These are phyloP conservation scores for Fusarium sp. DNA, from an alignment of 2,329 filamentous ascomycete species.

Conservation along the genomic window DNA sequence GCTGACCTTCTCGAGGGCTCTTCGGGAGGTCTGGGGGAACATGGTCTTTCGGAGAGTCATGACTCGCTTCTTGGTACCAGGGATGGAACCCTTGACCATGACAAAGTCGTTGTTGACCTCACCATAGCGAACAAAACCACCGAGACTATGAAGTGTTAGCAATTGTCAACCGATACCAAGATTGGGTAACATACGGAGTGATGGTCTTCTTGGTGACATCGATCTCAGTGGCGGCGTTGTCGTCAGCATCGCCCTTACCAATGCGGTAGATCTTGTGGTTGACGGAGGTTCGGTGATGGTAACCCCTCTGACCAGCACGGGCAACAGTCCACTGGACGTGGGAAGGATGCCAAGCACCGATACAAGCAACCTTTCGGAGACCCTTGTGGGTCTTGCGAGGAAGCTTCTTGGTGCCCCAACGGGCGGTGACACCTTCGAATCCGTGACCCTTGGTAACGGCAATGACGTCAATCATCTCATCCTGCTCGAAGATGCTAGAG, in stretches of 20 bases:
- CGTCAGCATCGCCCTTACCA: constrained; percentile 89
- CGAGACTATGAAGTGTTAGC: constrained; percentile 72
- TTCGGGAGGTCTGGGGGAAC: constrained; percentile 95
- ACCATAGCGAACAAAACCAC: constrained; percentile 99
- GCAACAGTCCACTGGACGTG: constrained; percentile 99
- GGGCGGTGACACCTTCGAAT: constrained; percentile 94
- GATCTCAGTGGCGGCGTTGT: constrained; percentile 92
- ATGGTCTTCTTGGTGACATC: constrained; percentile 99
- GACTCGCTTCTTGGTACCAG: constrained; percentile 99
- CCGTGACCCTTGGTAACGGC: constrained; percentile 99
- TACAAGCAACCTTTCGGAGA: constrained; percentile 99
- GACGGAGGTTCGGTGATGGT: constrained; percentile 99
- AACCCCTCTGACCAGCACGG: constrained; percentile 99
- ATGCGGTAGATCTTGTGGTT: constrained; percentile 99
- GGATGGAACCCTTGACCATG: constrained; percentile 96
- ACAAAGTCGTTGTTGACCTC: constrained; percentile 99
- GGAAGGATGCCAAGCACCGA: constrained; percentile 99
- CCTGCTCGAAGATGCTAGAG: constrained; percentile 96
- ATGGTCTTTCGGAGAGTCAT: constrained; percentile 99
- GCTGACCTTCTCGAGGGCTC: constrained; percentile 97
- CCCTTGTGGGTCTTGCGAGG: constrained; percentile 99
- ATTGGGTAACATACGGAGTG: constrained; percentile 83
- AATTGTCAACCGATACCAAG: background rate
- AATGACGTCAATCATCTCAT: constrained; percentile 99
- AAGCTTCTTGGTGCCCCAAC: constrained; percentile 99